Evolutionary conservation across 768 basidiomycete species (phyloP).

Genomic region (Boletus tomentosulus): DNA sequence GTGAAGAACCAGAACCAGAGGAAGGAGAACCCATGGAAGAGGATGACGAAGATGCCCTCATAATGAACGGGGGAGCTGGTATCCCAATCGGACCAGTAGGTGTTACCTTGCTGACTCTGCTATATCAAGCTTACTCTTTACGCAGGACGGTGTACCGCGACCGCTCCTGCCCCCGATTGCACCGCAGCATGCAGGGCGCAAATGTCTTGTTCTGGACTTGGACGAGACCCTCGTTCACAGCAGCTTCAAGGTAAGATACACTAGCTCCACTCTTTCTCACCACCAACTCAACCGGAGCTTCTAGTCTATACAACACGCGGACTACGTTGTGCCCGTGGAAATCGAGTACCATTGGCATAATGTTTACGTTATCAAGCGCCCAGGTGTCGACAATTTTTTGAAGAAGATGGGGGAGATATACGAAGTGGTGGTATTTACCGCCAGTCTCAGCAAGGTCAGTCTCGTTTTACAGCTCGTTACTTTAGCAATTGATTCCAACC

Average conservation of each 20-base stretch:
- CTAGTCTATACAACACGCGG: slow-evolving; percentile 89
- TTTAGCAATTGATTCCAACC: slow-evolving; percentile 5
- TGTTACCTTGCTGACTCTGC: slow-evolving; percentile 10
- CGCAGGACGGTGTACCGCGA: slow-evolving; percentile 78
- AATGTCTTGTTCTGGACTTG: slow-evolving; percentile 94
- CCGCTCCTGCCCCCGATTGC: slow-evolving; percentile 86
- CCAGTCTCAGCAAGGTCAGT: slow-evolving; percentile 91
- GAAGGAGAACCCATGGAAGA: slow-evolving; percentile 58
- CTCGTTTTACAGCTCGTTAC: not conserved
- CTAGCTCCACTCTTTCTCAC: not conserved
- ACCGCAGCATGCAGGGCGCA: slow-evolving; percentile 78
- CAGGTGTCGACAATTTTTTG: slow-evolving; percentile 95
- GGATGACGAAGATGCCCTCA: slow-evolving; percentile 88
- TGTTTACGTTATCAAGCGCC: slow-evolving; percentile 98
- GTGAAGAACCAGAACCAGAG: slow-evolving; percentile 62
- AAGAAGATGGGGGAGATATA: slow-evolving; percentile 99
- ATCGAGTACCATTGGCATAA: slow-evolving; percentile 99
- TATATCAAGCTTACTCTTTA: slow-evolving; percentile 3
- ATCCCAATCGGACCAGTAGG: slow-evolving; percentile 91
- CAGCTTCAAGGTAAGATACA: slow-evolving; percentile 83
- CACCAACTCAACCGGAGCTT: slow-evolving; percentile 11
- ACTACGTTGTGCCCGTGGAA: slow-evolving; percentile 98
- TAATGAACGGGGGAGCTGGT: slow-evolving; percentile 88
- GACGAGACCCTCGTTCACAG: slow-evolving; percentile 97
- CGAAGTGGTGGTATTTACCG: slow-evolving; percentile 97